Conservation (phyloP, 306 rosid genomes). For the Fragaria vesca region DNA sequence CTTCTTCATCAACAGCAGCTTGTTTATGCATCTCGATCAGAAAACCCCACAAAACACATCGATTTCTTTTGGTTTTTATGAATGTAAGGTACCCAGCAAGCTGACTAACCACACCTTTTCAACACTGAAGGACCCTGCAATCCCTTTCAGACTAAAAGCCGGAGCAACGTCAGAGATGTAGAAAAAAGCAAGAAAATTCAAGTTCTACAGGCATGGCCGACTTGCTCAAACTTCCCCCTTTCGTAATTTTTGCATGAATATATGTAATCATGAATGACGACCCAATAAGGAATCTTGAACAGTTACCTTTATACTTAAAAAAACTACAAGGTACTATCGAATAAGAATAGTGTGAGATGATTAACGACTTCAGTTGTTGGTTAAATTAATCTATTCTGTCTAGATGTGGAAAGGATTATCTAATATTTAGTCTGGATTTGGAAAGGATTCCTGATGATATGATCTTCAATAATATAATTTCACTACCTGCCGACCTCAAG, state of each 20-base stretch:
- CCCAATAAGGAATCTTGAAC: constrained; percentile 8
- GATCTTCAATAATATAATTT: neutral
- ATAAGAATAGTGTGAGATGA: neutral
- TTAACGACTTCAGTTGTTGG: constrained; percentile 9
- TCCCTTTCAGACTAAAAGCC: neutral
- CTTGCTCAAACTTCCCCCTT: constrained; percentile 1
- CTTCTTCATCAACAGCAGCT: constrained; percentile 4
- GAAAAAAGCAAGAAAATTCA: neutral
- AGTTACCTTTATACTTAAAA: neutral
- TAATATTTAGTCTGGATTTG: neutral
- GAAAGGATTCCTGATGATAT: neutral
- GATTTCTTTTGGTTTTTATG: neutral
- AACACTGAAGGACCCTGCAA: neutral
- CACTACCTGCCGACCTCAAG: constrained; percentile 9
- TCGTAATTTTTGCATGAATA: constrained; percentile 8
- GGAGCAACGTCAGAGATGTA: no score
- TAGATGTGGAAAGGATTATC: neutral
- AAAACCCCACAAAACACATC: constrained; percentile 10
- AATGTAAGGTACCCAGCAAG: constrained; percentile 8
- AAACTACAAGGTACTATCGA: neutral
- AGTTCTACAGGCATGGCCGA: constrained; percentile 18
- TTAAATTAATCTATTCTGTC: neutral
- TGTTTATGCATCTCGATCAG: neutral
- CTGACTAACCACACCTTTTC: constrained; percentile 13
- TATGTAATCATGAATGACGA: neutral